phyloP scores from a whole-genome alignment of 768 basidiomycete species.

The Mycena filopes region DNA sequence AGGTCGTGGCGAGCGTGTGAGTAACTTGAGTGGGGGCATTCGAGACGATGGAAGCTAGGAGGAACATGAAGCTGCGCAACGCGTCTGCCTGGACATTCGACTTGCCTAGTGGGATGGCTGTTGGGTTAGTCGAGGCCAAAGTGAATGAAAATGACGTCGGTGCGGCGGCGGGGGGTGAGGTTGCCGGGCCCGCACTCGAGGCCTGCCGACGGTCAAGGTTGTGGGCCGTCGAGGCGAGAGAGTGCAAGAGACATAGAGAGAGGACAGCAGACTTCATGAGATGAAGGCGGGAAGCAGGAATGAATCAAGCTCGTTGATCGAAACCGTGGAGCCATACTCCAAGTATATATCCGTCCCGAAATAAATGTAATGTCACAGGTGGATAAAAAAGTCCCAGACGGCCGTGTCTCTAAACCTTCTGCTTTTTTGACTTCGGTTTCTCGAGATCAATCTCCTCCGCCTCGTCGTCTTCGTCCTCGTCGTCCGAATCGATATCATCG shows the following conservation, averaged over 20 bases:
- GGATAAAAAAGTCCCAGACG: background rate
- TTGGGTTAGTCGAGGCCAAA: constrained; percentile 64
- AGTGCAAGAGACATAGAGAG: no score
- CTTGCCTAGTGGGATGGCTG: constrained; percentile 62
- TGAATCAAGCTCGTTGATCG: constrained; percentile 2
- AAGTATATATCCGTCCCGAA: no score
- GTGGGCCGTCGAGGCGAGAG: constrained; percentile 51
- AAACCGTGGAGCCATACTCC: background rate
- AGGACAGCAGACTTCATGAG: constrained; percentile 47
- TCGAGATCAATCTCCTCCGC: constrained; percentile 91
- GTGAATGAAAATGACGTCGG: constrained; percentile 54
- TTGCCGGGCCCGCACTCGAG: background rate
- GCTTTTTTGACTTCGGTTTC: constrained; percentile 82
- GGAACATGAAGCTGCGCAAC: background rate
- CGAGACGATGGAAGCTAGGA: constrained; percentile 52
- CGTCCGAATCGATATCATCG: constrained; percentile 72
- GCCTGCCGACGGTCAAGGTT: constrained; percentile 19
- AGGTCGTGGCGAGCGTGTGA: constrained; percentile 56
- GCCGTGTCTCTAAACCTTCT: constrained; percentile 65
- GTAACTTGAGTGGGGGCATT: constrained; percentile 56
- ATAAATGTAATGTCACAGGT: constrained; percentile 20
- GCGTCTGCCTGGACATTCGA: background rate
- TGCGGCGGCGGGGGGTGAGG: constrained; percentile 27
- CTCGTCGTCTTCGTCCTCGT: constrained; percentile 76
- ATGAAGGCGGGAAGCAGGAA: constrained; percentile 14